Conservation (phyloP, 768 basidiomycete species). For the Suillus subalutaceus region DNA sequence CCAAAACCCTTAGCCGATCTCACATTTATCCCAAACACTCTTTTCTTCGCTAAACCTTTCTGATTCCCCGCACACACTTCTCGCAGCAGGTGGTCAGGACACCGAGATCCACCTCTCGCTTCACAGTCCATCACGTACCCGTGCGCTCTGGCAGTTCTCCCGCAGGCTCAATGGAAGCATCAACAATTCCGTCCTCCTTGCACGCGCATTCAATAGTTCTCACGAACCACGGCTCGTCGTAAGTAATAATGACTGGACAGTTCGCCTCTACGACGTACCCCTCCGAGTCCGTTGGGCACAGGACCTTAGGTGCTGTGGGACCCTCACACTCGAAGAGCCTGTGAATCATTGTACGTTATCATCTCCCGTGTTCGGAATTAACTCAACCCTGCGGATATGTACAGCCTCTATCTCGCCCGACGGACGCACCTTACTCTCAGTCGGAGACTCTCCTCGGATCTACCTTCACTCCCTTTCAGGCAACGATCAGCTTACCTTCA, state of each 20-base stretch:
- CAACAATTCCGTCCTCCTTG: conserved; percentile 76
- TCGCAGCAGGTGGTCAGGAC: conserved; percentile 78
- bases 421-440: conserved; percentile 82
- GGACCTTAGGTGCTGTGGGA: conserved; percentile 52
- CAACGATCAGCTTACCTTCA: conserved; percentile 60
- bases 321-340: conserved; percentile 62
- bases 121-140: conserved; percentile 31
- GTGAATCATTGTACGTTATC: conserved; percentile 76
- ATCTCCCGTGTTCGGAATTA: conserved; percentile 6
- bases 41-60: conserved; percentile 58
- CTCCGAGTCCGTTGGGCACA: conserved; percentile 45
- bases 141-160: conserved; percentile 56
- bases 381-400: conserved; percentile 16
- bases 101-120: conserved; percentile 71
- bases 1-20: conserved; percentile 55
- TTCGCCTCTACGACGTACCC: conserved; percentile 81
- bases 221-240: conserved; percentile 78
- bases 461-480: conserved; percentile 80
- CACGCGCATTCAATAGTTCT: conserved; percentile 61
- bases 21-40: conserved; percentile 63
- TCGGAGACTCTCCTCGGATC: conserved; percentile 88
- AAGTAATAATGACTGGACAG: conserved; percentile 83
- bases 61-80: conserved; percentile 48
- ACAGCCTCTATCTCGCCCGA: conserved; percentile 90
- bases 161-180: conserved; percentile 65